These are phyloP conservation scores for Solanum hybrid DNA, from an alignment of 305 asterid genomes.

Conservation along the genomic window DNA sequence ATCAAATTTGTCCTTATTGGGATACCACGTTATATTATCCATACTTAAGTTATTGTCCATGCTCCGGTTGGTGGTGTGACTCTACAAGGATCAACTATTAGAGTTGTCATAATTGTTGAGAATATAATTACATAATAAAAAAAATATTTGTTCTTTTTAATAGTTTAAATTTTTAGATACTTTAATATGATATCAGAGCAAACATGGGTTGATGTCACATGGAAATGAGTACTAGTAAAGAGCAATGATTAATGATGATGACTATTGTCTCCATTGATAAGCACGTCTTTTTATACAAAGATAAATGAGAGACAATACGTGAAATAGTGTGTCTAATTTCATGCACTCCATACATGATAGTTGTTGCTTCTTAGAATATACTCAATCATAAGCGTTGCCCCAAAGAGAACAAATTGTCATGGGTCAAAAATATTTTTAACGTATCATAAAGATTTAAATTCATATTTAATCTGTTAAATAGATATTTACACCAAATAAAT, in stretches of 20 bases:
- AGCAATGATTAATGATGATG: slow-evolving; percentile 15
- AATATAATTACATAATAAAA: too few relatives aligned
- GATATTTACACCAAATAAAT: not conserved
- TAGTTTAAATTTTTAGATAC: too few relatives aligned
- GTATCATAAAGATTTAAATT: not conserved
- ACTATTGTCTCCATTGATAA: slow-evolving; percentile 20
- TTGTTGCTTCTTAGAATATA: not conserved
- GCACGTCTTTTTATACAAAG: not conserved
- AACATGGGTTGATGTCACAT: not conserved
- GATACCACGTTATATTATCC: not conserved
- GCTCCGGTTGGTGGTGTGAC: not conserved
- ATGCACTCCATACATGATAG: not conserved
- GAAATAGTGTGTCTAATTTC: not conserved
- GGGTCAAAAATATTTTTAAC: not conserved
- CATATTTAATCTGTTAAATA: too few relatives aligned
- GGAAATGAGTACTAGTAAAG: not conserved
- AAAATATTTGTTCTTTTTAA: too few relatives aligned
- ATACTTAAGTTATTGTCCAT: not conserved
- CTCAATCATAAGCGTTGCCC: not conserved
- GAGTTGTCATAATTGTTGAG: not conserved
- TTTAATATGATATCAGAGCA: too few relatives aligned
- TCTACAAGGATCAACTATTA: not conserved
- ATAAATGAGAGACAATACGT: not conserved
- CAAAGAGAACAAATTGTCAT: not conserved
- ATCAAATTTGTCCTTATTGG: not conserved